phyloP scores from a whole-genome alignment of 352 stramenopile species.

The Globisporangium ultimum region DNA sequence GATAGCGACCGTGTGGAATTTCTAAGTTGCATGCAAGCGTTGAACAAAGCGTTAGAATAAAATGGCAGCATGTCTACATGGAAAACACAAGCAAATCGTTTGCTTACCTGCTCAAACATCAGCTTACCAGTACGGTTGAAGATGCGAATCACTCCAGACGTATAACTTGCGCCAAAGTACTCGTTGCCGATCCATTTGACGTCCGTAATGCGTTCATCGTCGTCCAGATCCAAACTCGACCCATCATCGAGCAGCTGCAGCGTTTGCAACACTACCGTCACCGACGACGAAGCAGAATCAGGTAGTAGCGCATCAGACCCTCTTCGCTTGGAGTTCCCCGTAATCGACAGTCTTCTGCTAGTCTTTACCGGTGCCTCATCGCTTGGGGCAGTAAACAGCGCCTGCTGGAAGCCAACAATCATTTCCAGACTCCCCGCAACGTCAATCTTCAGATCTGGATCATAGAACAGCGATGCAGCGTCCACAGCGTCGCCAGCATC shows the following conservation, averaged over 20 bases:
- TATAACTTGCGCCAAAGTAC: constrained; percentile 52
- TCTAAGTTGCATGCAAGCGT: constrained; percentile 17
- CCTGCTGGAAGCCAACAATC: constrained; percentile 31
- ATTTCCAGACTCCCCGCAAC: constrained; percentile 46
- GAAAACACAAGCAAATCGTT: not conserved
- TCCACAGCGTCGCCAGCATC: not conserved
- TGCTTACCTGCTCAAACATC: constrained; percentile 49
- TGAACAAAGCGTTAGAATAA: not conserved
- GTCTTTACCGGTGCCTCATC: constrained; percentile 11
- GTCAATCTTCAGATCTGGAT: constrained; percentile 45
- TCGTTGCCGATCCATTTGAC: constrained; percentile 69
- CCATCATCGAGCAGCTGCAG: constrained; percentile 32
- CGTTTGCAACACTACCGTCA: constrained; percentile 11
- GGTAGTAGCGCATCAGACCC: not conserved
- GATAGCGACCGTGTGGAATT: constrained; percentile 43
- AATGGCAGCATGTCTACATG: not conserved
- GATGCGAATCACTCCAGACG: constrained; percentile 55
- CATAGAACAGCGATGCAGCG: constrained; percentile 34
- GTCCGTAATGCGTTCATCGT: constrained; percentile 45
- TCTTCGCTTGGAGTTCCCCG: not conserved
- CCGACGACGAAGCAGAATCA: not conserved
- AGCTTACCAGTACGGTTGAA: constrained; percentile 49
- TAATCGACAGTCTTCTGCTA: constrained; percentile 12
- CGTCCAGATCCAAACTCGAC: constrained; percentile 27
- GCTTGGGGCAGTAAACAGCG: constrained; percentile 30